A percentile compares a stretch with the other conserved stretches of the same genome.
phyloP scores from a whole-genome alignment of 306 rosid species.

The Lathyrus sativus region DNA sequence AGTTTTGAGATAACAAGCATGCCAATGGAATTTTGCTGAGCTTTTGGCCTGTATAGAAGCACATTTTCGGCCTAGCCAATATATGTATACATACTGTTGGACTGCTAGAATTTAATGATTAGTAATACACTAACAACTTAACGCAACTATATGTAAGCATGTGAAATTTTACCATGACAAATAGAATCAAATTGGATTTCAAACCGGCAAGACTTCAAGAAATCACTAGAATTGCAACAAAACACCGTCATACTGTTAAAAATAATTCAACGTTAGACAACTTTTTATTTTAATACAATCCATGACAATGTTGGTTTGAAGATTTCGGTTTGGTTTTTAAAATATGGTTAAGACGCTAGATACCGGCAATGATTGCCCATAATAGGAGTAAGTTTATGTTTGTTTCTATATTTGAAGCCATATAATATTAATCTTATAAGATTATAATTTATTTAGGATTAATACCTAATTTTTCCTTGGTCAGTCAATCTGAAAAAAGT shows the following conservation, averaged over 20 bases:
- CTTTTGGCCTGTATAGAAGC: slow-evolving; percentile 33
- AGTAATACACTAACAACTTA: background rate
- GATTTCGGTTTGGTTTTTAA: background rate
- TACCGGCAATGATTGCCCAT: background rate
- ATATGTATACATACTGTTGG: background rate
- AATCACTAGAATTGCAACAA: background rate
- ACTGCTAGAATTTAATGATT: background rate
- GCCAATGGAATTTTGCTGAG: slow-evolving; percentile 22
- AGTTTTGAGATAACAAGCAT: background rate
- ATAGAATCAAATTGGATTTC: background rate
- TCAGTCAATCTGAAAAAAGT: no score
- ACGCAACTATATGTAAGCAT: background rate
- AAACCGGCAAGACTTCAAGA: background rate
- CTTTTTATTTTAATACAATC: no score
- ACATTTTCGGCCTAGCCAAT: slow-evolving; percentile 41
- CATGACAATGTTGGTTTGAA: background rate
- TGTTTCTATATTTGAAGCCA: no score
- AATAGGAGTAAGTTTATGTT: no score
- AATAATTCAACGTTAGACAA: background rate
- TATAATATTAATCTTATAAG: no score
- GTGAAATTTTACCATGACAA: background rate
- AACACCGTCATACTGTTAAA: background rate
- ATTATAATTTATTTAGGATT: no score
- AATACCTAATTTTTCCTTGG: no score
- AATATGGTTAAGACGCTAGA: background rate